Evolutionary conservation across 768 basidiomycete species (phyloP).

Genomic region (Suillus plorans): DNA sequence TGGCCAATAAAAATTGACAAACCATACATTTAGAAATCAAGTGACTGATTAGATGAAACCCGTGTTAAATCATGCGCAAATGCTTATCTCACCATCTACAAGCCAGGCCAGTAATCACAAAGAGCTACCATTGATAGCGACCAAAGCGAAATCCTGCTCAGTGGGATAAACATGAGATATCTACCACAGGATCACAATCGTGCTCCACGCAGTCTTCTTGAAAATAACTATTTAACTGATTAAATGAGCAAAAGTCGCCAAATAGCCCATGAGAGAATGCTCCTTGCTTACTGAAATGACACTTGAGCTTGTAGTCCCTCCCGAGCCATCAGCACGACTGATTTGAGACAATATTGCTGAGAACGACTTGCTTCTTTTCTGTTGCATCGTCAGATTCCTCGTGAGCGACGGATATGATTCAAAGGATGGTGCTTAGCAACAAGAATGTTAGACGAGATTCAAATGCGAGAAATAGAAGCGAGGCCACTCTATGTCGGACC

Average conservation of each 20-base stretch:
- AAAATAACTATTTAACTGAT: slow-evolving; percentile 43
- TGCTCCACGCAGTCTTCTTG: slow-evolving; percentile 40
- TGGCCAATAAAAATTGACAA: slow-evolving; percentile 47
- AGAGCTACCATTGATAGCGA: slow-evolving; percentile 48
- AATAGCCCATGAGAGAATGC: background rate
- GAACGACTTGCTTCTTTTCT: slow-evolving; percentile 17
- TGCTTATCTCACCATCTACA: slow-evolving; percentile 41
- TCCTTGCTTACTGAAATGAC: slow-evolving; percentile 26
- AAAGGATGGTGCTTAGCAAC: background rate
- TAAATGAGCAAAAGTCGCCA: background rate
- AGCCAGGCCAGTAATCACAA: slow-evolving; percentile 47
- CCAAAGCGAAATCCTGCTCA: slow-evolving; percentile 46
- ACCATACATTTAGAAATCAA: slow-evolving; percentile 44
- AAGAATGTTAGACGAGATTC: background rate
- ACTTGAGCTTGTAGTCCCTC: slow-evolving; percentile 34
- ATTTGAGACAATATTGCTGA: slow-evolving; percentile 13
- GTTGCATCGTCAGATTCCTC: slow-evolving; percentile 5
- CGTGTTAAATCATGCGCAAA: slow-evolving; percentile 28
- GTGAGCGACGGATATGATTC: background rate
- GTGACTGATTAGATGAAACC: slow-evolving; percentile 7
- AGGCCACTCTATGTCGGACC: too few relatives aligned
- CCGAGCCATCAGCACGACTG: slow-evolving; percentile 24
- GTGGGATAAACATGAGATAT: slow-evolving; percentile 6
- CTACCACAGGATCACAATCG: background rate
- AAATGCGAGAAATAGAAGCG: background rate